Conservation (phyloP, 768 basidiomycete species). For the Daedaleopsis sinensis region DNA sequence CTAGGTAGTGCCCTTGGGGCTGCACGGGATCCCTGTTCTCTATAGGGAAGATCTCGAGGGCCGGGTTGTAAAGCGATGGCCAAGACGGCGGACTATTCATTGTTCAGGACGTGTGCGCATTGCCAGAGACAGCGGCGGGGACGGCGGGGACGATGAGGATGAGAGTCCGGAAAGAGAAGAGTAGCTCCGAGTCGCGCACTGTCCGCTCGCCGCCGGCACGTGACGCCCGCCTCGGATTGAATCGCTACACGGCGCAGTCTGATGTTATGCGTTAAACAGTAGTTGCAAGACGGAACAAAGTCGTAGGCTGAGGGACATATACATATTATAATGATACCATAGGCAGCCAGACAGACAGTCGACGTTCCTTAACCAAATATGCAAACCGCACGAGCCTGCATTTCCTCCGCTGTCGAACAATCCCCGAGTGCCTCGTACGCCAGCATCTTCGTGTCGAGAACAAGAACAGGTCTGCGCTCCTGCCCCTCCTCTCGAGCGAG, state of each 20-base stretch:
- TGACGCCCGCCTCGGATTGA: too few species aligned
- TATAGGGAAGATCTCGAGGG: conserved; percentile 36
- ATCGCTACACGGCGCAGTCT: neutral
- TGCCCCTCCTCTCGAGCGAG: neutral
- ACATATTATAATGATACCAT: neutral
- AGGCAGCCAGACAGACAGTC: neutral
- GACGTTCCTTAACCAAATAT: conserved; percentile 18
- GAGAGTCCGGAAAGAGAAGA: too few species aligned
- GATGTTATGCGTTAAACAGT: neutral
- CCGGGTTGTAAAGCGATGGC: conserved; percentile 41
- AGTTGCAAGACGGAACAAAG: too few species aligned
- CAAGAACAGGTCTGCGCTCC: conserved; percentile 18
- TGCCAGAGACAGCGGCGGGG: neutral
- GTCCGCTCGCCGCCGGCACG: too few species aligned
- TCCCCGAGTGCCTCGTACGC: conserved; percentile 19
- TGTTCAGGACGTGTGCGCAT: neutral
- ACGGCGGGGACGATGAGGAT: neutral
- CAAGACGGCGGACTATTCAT: conserved; percentile 25
- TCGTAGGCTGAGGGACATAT: neutral
- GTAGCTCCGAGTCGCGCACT: too few species aligned
- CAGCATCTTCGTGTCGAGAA: conserved; percentile 23
- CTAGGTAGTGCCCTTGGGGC: conserved; percentile 39
- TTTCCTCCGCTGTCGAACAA: conserved; percentile 9
- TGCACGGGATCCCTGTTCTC: conserved; percentile 32
- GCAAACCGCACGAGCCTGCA: conserved; percentile 21